These are phyloP conservation scores for Phaeophleospora eucalypticola DNA, from an alignment of 2,329 filamentous ascomycete species.

Conservation along the genomic window DNA sequence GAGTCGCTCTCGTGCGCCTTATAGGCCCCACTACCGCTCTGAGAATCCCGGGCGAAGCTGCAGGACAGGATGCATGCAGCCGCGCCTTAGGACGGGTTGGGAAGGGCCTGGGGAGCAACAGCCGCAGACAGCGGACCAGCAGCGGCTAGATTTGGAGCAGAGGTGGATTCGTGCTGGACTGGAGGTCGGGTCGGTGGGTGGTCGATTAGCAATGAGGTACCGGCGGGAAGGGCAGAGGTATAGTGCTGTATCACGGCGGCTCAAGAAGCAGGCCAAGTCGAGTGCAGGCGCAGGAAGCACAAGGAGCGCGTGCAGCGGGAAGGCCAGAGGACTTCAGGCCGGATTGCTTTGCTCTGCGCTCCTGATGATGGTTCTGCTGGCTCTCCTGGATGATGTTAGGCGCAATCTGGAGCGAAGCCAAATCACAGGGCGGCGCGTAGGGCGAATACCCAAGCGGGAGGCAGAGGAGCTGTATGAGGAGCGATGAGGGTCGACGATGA, in stretches of 20 bases:
- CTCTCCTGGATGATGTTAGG: too few species aligned
- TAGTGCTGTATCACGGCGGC: not conserved
- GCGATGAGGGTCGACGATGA: constrained; percentile 6
- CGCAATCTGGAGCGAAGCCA: constrained; percentile 26
- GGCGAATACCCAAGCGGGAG: too few species aligned
- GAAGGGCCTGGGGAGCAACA: constrained; percentile 17
- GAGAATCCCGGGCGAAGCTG: constrained; percentile 20
- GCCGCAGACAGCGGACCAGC: constrained; percentile 20
- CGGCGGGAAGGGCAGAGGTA: not conserved
- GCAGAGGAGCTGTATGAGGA: too few species aligned
- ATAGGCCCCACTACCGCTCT: constrained; percentile 22
- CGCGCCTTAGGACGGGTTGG: constrained; percentile 29
- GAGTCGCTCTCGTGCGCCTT: constrained; percentile 26
- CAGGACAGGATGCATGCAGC: constrained; percentile 39
- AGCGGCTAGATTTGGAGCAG: not conserved
- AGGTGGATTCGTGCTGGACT: too few species aligned
- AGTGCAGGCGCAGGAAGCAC: constrained; percentile 20
- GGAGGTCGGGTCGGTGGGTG: not conserved
- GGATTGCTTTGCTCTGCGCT: too few species aligned
- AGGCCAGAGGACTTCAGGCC: too few species aligned
- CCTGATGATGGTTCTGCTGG: too few species aligned
- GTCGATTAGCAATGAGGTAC: not conserved
- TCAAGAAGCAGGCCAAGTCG: not conserved
- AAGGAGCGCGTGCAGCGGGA: too few species aligned
- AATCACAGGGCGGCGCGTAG: constrained; percentile 29